Conservation (phyloP, 352 stramenopile genomes). For the Phytophthora foliorum region DNA sequence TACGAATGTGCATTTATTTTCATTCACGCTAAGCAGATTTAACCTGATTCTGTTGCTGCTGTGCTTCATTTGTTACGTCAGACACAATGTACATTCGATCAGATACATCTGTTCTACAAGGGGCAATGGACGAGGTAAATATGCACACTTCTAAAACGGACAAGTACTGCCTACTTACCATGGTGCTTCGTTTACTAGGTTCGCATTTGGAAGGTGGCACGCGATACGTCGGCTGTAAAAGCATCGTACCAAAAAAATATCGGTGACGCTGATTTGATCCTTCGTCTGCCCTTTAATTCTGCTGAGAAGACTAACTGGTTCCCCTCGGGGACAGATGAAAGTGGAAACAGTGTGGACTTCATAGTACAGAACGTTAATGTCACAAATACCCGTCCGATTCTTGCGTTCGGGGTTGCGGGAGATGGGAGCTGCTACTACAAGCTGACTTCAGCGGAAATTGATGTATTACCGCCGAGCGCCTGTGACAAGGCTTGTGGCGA, state of each 20-base stretch:
- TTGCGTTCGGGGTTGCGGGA: constrained; percentile 39
- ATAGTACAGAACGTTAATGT: constrained; percentile 42
- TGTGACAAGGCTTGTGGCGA: constrained; percentile 35
- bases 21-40: background rate
- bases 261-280: constrained; percentile 25
- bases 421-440: constrained; percentile 53
- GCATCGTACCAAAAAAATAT: constrained; percentile 32
- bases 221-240: constrained; percentile 28
- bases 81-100: constrained; percentile 33
- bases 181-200: constrained; percentile 28
- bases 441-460: constrained; percentile 10
- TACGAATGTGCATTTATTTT: constrained; percentile 14
- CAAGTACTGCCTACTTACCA: background rate
- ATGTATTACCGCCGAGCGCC: background rate
- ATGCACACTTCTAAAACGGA: background rate
- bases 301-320: constrained; percentile 23
- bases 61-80: background rate
- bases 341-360: constrained; percentile 48
- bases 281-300: constrained; percentile 48
- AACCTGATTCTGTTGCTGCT: background rate
- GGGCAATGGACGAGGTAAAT: constrained; percentile 60
- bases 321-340: constrained; percentile 42
- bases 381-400: constrained; percentile 11
- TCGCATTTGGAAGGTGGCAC: constrained; percentile 44
- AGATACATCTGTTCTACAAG: constrained; percentile 34